Evolutionary conservation across 2,329 filamentous ascomycete genomes (phyloP).

Genomic region (Epichloe gansuensis): DNA sequence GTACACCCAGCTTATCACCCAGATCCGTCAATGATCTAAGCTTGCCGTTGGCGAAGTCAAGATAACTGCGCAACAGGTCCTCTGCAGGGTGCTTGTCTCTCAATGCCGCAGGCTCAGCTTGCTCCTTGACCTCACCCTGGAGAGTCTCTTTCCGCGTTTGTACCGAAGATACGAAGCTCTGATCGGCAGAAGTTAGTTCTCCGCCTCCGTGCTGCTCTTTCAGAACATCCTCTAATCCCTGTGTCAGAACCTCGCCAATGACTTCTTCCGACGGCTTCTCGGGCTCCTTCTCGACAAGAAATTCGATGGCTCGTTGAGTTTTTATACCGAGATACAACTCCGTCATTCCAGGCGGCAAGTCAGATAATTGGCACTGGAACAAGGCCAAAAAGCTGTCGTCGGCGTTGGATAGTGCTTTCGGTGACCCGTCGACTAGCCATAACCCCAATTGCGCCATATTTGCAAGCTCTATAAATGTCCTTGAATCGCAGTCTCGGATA

Average conservation of each 20-base stretch:
- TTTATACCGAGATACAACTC: constrained; percentile 35
- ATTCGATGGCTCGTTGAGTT: constrained; percentile 38
- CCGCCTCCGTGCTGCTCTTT: constrained; percentile 19
- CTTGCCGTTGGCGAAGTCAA: constrained; percentile 20
- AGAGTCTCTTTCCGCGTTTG: constrained; percentile 22
- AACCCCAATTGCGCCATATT: constrained; percentile 35
- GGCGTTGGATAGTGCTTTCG: constrained; percentile 27
- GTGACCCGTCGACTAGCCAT: constrained; percentile 25
- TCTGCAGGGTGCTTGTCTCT: constrained; percentile 27
- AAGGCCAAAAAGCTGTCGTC: constrained; percentile 33
- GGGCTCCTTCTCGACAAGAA: constrained; percentile 36
- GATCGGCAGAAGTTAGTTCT: constrained; percentile 22
- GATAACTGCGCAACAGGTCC: constrained; percentile 24
- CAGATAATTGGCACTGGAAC: constrained; percentile 32
- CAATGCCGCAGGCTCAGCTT: constrained; percentile 16
- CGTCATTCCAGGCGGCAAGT: constrained; percentile 28
- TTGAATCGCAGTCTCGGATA: constrained; percentile 19
- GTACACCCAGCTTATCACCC: constrained; percentile 22
- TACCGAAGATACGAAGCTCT: constrained; percentile 20
- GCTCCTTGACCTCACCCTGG: constrained; percentile 15
- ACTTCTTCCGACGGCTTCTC: constrained; percentile 37
- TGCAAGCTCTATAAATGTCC: constrained; percentile 29
- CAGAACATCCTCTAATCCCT: constrained; percentile 39
- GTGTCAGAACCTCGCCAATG: constrained; percentile 42
- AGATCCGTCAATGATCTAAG: constrained; percentile 21